Evolutionary conservation across 805 yeast genomes (phyloP), one percentile per base, ranked within the genome.

Genomic region (Monosporozyma yasuniensis): DNA sequence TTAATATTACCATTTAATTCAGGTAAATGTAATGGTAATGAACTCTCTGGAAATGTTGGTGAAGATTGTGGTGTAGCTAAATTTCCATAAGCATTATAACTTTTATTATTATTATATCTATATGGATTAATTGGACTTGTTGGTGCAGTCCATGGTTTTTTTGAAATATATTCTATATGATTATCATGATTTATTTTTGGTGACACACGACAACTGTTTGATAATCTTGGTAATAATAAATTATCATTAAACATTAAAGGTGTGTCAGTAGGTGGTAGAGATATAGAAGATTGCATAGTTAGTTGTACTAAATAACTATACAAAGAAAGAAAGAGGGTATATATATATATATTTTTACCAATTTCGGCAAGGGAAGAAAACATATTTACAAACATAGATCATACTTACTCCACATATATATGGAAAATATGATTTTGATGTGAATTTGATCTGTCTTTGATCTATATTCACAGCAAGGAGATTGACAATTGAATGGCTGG

Each of bases 111-210:
- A 18, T 16, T 18, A 35, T 19, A 18, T 19, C 12, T 35, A 30
- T 42, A 37, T 7, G 18, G 22, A 28, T 50, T 43, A 18, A n/a
- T 34, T 19, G 67, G 64, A 8, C 67, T 63, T 7, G 65, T 62
- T 19, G 69, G 69, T 2, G 67, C 69, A 10, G 69, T 64, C 22
- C 52, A 56, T 32, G 64, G 56, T 48, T 61, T 61, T 34, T 54
- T 54, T 19, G 21, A 4, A 35, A 18, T 8, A 18, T 9, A 35
- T 3, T 35, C 12, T 1, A 22, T 18, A 18, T 19, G 9, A 35
- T 14, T 16, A 1, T 18, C 9, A 18, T 35, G 22, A 35, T 35
- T 18, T 16, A 35, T 23, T 27, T 23, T n/a, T 19, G 49, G 49
- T 14, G 49, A 47, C 11, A 47, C 44, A 10, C 19, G 19, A n/a